These are phyloP conservation scores for Parsonsia alboflavescens DNA, from an alignment of 257 asterid genomes.

Conservation along the genomic window DNA sequence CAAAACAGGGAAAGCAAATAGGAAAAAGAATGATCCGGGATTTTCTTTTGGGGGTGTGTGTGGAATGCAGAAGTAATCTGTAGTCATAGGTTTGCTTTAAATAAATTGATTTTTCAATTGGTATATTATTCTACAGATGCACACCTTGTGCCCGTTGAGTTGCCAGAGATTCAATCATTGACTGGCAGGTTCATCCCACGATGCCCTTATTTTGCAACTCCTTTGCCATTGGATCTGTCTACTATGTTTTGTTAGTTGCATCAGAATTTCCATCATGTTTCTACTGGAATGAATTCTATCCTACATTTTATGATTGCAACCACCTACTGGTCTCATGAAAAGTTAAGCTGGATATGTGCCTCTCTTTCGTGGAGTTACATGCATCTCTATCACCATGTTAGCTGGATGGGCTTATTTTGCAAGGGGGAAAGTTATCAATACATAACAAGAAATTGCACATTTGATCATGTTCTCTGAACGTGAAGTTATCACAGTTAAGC, in stretches of 20 bases:
- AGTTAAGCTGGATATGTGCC: not conserved
- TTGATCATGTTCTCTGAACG: not conserved
- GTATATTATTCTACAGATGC: slow-evolving; percentile 54
- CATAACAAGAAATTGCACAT: not conserved
- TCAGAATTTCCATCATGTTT: not conserved
- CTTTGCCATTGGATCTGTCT: not conserved
- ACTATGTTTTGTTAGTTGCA: not conserved
- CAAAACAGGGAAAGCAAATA: not conserved
- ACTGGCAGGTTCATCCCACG: slow-evolving; percentile 55
- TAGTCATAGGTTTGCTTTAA: not conserved
- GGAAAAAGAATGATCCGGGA: not conserved
- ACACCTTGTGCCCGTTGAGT: slow-evolving; percentile 86
- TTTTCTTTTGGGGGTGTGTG: not conserved
- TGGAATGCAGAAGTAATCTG: not conserved
- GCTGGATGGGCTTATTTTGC: not conserved
- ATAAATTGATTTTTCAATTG: not conserved
- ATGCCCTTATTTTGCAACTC: not conserved
- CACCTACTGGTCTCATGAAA: not conserved
- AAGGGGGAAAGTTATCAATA: not conserved
- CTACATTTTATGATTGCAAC: not conserved
- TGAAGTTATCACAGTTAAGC: not conserved
- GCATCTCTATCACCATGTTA: not conserved
- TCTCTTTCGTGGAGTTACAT: not conserved
- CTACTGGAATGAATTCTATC: not conserved
- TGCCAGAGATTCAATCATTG: slow-evolving; percentile 76